Conservation (phyloP, 176 grass and related monocot genomes). For the Oryza glumipatula region DNA sequence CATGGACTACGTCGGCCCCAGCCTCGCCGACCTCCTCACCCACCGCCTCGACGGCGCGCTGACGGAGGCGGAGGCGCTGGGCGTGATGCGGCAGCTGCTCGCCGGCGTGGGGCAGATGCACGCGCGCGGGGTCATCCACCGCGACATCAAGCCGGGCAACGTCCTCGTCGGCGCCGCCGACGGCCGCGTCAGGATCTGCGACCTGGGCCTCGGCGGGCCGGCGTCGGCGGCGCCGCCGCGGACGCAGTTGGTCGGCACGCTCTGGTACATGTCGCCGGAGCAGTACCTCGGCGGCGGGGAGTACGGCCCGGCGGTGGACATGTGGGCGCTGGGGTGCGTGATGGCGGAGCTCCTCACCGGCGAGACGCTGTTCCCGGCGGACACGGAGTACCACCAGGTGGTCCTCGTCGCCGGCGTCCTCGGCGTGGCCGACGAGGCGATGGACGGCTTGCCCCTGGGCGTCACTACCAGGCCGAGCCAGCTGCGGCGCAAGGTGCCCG, state of each 20-base stretch:
- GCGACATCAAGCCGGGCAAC: conserved; percentile 21
- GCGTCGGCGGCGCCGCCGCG: neutral
- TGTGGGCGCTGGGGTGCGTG: conserved; percentile 14
- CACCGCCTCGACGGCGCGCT: neutral
- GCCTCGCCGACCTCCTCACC: no score
- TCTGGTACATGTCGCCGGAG: neutral
- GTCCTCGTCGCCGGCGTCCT: neutral
- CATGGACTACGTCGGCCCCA: no score
- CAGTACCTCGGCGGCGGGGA: neutral
- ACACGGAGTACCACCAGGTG: conserved; percentile 11
- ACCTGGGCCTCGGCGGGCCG: neutral
- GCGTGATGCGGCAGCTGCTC: conserved; percentile 31
- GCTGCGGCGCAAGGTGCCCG: neutral
- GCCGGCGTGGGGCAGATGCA: neutral
- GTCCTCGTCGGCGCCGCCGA: neutral
- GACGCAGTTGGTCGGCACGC: neutral
- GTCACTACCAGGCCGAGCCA: neutral
- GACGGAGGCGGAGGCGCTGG: neutral
- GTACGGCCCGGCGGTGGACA: neutral
- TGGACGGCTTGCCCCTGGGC: neutral
- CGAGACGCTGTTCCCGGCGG: conserved; percentile 26
- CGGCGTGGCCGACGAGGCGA: neutral
- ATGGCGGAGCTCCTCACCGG: conserved; percentile 26
- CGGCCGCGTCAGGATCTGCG: conserved; percentile 28
- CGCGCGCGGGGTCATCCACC: neutral